Base-by-base conservation (phyloP, 768 basidiomycete species). In the Psilocybe azurescens region DNA sequence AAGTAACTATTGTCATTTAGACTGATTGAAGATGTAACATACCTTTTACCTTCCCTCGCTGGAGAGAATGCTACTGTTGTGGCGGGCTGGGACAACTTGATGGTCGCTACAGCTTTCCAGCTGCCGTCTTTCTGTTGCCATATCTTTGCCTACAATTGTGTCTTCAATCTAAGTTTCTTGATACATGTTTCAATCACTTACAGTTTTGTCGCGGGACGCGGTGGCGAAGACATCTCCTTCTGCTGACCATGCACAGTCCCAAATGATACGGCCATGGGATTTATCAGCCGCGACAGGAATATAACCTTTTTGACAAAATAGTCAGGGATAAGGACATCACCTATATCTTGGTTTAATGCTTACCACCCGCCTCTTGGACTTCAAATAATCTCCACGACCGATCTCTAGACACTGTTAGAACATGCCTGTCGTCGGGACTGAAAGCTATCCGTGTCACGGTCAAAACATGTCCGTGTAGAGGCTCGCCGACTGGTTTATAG, bases 191-290 rank as follows among this genome's bases (percentile, higher is more conserved):
- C 30, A 11, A 39, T 44, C 4, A 65, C 58, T 2, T 66, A 94
- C 96, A 13, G 93, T 94, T 78, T 97, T 99, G 75, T 99, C 97
- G 47, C 97, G 85, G 2, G 96, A 95, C 1, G 93, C 96, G 2
- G 97, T 99, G 10, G 89, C 95, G 70, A 99, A 99, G 14, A 90
- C 69, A 66, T 88, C 84, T 6, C 88, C 87, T 66, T 93, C 89
- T 1, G 77, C 70, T 1, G 91, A 82, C 95, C 96, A 99, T 13
- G 88, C 86, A 69, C 92, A 93, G 72, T 99, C 97, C 95, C 97
- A 96, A 38, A 99, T 91, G 69, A 99, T 97, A 41, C 97, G 85
- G 1, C 85, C 84, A 74, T 99, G 97, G 0, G 93, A 88, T 75
- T 93, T 97, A 60, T 95, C 87, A 14, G 85, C 82, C 4, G 86